Evolutionary conservation across 371 early-diverging fungal species (phyloP).

Genomic region (Nematocida sp.): DNA sequence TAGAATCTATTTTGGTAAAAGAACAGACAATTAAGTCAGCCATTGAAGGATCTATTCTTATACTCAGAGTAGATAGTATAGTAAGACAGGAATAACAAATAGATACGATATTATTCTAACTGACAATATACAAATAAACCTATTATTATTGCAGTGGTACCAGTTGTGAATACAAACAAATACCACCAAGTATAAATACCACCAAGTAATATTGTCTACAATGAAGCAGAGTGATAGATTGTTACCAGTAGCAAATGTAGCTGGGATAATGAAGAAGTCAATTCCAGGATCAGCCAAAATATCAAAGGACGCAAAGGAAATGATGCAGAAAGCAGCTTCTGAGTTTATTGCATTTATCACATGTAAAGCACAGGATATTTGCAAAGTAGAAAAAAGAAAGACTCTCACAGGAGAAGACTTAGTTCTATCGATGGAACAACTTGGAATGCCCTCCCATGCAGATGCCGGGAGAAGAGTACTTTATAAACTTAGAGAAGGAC

Average conservation of each 20-base stretch:
- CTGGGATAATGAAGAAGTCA: slow-evolving; percentile 93
- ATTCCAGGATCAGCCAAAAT: slow-evolving; percentile 94
- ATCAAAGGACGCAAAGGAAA: slow-evolving; percentile 94
- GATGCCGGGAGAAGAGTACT: slow-evolving; percentile 65
- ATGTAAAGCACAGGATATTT: slow-evolving; percentile 70
- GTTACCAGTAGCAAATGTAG: slow-evolving; percentile 85
- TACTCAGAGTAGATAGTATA: slow-evolving; percentile 65
- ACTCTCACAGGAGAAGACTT: slow-evolving; percentile 99
- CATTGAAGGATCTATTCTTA: slow-evolving; percentile 72
- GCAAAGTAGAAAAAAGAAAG: slow-evolving; percentile 77
- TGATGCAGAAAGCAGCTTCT: slow-evolving; percentile 91
- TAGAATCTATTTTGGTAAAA: slow-evolving; percentile 98
- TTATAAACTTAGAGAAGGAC: slow-evolving; percentile 43
- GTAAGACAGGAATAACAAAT: slow-evolving; percentile 50
- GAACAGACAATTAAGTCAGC: slow-evolving; percentile 96
- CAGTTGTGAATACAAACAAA: too few relatives aligned
- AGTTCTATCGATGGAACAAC: slow-evolving; percentile 90
- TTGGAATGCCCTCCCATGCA: slow-evolving; percentile 92
- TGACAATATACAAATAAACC: too few relatives aligned
- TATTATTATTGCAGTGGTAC: too few relatives aligned
- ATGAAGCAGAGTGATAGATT: slow-evolving; percentile 72
- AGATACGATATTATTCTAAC: neutral
- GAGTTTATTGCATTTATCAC: slow-evolving; percentile 98
- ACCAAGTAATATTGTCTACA: neutral
- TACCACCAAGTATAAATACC: too few relatives aligned